These are phyloP conservation scores for Suillus americanus DNA, from an alignment of 768 basidiomycete genomes.

Conservation along the genomic window DNA sequence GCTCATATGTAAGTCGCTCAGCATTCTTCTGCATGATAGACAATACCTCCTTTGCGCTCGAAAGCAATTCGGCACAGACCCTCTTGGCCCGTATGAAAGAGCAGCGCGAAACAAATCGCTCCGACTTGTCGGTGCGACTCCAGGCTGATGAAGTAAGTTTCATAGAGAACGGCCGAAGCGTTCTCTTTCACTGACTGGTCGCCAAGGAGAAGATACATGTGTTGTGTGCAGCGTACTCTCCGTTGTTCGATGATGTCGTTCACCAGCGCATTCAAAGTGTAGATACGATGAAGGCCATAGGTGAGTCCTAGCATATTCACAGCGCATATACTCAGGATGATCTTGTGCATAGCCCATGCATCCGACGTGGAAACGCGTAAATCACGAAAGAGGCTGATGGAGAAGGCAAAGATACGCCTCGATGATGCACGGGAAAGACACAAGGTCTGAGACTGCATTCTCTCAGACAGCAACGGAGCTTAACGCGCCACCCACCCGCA, in stretches of 20 bases:
- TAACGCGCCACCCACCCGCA: slow-evolving; percentile 13
- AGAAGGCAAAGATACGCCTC: slow-evolving; percentile 30
- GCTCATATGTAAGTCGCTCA: slow-evolving; percentile 22
- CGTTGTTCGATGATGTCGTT: slow-evolving; percentile 33
- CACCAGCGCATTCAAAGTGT: slow-evolving; percentile 30
- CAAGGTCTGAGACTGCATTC: slow-evolving; percentile 22
- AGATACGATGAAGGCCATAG: slow-evolving; percentile 31
- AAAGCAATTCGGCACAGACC: slow-evolving; percentile 21
- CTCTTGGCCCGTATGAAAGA: slow-evolving; percentile 24
- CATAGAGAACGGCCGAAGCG: background rate
- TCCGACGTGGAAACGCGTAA: slow-evolving; percentile 32
- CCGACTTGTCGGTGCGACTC: slow-evolving; percentile 1
- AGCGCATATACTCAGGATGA: background rate
- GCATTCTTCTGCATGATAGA: background rate
- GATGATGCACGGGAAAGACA: slow-evolving; percentile 41
- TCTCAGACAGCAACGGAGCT: background rate
- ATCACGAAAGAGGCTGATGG: slow-evolving; percentile 35
- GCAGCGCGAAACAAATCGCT: slow-evolving; percentile 13
- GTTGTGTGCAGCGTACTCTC: slow-evolving; percentile 23
- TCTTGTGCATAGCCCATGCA: slow-evolving; percentile 26
- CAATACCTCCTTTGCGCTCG: background rate
- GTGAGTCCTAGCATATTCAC: slow-evolving; percentile 22
- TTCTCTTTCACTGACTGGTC: slow-evolving; percentile 6
- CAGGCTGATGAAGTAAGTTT: background rate
- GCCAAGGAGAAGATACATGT: slow-evolving; percentile 22